Evolutionary conservation across 208 protist species (phyloP), one percentile per base, ranked within the genome.

Genomic region (Naegleria lovaniensis): DNA sequence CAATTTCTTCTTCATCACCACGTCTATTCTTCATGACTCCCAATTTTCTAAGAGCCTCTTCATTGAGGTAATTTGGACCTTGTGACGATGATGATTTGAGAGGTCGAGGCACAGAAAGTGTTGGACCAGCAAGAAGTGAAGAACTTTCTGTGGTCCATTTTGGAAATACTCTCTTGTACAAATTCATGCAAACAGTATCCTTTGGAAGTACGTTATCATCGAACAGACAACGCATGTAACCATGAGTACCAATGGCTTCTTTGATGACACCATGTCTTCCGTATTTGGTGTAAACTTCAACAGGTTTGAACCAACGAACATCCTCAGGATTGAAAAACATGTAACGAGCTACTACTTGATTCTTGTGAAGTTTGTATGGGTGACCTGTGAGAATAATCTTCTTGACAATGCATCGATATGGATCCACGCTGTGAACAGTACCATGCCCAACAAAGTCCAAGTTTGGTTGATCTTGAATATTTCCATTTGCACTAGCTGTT

Each of bases 121-220:
- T 48, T 48, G 83, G 15, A n/a, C 76, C 51, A 67, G 90, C 88
- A 67, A 92, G 88, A 6, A 91, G 22, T 0, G 91, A 92, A 33
- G 52, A 94, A 83, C 38, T 89, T 90, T 83, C 91, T 85, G 90
- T 93, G 38, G 75, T 93, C 92, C 94, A 96, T 90, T 95, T 95
- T 36, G 98, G 98, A 92, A 97, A 99, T 19, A 98, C 97, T 59
- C 98, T 95, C 93, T 99, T 99, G 94, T 98, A 99, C 22, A 99
- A 93, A 91, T 96, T 97, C 97, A 99, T 98, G 93, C 97, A 99
- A 43, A 99, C 94, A 51, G 98, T 96, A 94, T 99, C 98, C 90
- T 98, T 95, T 93, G 97, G 95, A 94, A 96, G 95, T 40, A 99
- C 92, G 76, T 96, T 95, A 91, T 96, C 96, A 91, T 98, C 98